These are phyloP conservation scores for Trifolium dubium DNA, from an alignment of 306 rosid genomes.

Conservation along the genomic window DNA sequence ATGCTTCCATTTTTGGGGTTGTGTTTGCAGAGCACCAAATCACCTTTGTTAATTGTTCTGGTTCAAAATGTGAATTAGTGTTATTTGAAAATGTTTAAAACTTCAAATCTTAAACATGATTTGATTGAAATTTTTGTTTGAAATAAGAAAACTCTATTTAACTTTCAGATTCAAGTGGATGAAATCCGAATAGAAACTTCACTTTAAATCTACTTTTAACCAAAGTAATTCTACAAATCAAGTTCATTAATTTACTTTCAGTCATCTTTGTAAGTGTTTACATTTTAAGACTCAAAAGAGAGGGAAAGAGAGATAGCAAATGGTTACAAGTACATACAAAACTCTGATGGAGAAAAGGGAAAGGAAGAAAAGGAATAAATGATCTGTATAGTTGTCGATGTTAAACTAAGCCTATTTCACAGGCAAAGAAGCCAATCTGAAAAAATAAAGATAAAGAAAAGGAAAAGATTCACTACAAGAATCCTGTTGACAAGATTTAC, in stretches of 20 bases:
- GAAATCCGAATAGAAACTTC: background rate
- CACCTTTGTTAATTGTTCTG: background rate
- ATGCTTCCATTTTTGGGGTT: slow-evolving; percentile 16
- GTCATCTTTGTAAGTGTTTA: slow-evolving; percentile 6
- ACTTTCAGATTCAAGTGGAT: slow-evolving; percentile 3
- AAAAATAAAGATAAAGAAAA: slow-evolving; percentile 32
- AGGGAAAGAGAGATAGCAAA: background rate
- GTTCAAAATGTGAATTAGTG: background rate
- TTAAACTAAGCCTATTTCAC: slow-evolving; percentile 19
- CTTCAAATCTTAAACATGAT: background rate
- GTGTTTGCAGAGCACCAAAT: slow-evolving; percentile 3
- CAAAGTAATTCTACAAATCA: slow-evolving; percentile 17
- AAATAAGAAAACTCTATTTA: slow-evolving; percentile 1
- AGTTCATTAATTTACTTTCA: slow-evolving; percentile 2
- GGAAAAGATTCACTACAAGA: slow-evolving; percentile 18
- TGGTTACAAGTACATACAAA: slow-evolving; percentile 33
- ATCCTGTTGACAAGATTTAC: slow-evolving; percentile 16
- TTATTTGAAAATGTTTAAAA: background rate
- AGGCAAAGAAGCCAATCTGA: slow-evolving; percentile 17
- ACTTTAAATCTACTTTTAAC: background rate
- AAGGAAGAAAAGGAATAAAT: slow-evolving; percentile 25
- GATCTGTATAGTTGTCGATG: slow-evolving; percentile 15
- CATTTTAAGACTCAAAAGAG: slow-evolving; percentile 20
- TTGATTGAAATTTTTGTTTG: background rate
- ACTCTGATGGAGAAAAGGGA: slow-evolving; percentile 29